Conservation (phyloP, 2,329 filamentous ascomycete species). For the Trichoderma koningii region DNA sequence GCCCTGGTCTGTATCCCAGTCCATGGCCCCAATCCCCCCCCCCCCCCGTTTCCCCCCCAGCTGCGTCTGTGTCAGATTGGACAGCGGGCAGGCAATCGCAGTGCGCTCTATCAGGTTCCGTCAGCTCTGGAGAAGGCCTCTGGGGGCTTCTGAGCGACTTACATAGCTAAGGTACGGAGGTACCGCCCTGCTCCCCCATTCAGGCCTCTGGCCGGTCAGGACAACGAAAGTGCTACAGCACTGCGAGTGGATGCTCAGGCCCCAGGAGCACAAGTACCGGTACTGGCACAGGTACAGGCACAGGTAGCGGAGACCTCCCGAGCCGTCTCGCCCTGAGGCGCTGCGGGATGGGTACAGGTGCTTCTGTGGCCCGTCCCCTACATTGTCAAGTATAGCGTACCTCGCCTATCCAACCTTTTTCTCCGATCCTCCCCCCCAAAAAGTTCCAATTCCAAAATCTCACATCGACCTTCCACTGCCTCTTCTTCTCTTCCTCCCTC, state of each 20-base stretch:
- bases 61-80: slow-evolving; percentile 14
- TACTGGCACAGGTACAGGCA: not conserved
- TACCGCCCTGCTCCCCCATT: not conserved
- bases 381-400: slow-evolving; percentile 13
- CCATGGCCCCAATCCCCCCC: not conserved
- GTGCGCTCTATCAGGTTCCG: slow-evolving; percentile 1
- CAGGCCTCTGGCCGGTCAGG: not conserved
- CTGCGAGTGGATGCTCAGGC: no score
- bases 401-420: slow-evolving; percentile 24
- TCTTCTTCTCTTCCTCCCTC: slow-evolving; percentile 22
- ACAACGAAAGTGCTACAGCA: not conserved
- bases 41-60: slow-evolving; percentile 13
- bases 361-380: slow-evolving; percentile 16
- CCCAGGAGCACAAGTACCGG: no score
- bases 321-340: slow-evolving; percentile 6
- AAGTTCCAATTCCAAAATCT: slow-evolving; percentile 25
- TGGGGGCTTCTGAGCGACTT: not conserved
- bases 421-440: slow-evolving; percentile 26
- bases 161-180: not conserved
- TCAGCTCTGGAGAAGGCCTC: slow-evolving; percentile 15
- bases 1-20: slow-evolving; percentile 8
- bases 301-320: not conserved
- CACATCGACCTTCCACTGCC: slow-evolving; percentile 17
- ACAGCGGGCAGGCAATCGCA: slow-evolving; percentile 5
- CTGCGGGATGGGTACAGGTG: slow-evolving; percentile 14